phyloP scores from a whole-genome alignment of 768 basidiomycete species.

The Exsudoporus frostii region DNA sequence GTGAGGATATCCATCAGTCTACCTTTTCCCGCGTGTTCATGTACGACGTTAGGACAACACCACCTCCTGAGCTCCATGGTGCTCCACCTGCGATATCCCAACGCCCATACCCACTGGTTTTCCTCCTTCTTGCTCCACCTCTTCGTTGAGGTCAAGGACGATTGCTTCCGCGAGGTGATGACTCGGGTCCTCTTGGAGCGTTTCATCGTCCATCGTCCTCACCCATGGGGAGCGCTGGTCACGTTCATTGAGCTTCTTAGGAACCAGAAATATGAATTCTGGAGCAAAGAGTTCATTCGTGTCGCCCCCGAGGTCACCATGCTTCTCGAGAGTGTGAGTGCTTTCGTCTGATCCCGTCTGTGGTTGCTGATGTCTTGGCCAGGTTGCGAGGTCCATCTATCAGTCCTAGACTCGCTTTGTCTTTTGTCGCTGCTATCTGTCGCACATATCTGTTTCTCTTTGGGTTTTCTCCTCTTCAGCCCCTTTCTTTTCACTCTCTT shows the following conservation, averaged over 20 bases:
- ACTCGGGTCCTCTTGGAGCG: slow-evolving; percentile 91
- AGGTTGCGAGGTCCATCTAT: slow-evolving; percentile 80
- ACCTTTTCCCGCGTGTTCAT: background rate
- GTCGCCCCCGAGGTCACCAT: slow-evolving; percentile 83
- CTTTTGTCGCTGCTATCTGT: slow-evolving; percentile 75
- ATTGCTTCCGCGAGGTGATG: slow-evolving; percentile 76
- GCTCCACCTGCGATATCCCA: slow-evolving; percentile 94
- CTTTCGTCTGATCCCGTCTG: background rate
- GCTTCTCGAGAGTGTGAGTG: slow-evolving; percentile 77
- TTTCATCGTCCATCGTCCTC: slow-evolving; percentile 90
- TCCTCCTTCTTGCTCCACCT: slow-evolving; percentile 85
- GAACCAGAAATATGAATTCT: slow-evolving; percentile 88
- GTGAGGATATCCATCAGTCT: slow-evolving; percentile 40
- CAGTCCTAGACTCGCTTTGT: slow-evolving; percentile 64
- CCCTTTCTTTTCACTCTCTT: slow-evolving; percentile 1
- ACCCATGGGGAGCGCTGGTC: slow-evolving; percentile 93
- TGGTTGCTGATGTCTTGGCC: slow-evolving; percentile 9
- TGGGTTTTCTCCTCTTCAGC: slow-evolving; percentile 42
- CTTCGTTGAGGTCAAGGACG: slow-evolving; percentile 76
- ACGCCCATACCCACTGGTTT: slow-evolving; percentile 99
- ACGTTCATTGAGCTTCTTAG: slow-evolving; percentile 93
- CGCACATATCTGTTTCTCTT: slow-evolving; percentile 70
- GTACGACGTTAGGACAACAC: slow-evolving; percentile 72
- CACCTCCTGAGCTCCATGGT: slow-evolving; percentile 91
- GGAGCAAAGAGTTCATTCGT: slow-evolving; percentile 83